These are phyloP conservation scores for Paramecium octaurelia DNA, from an alignment of 73 alveolate genomes.

Conservation along the genomic window DNA sequence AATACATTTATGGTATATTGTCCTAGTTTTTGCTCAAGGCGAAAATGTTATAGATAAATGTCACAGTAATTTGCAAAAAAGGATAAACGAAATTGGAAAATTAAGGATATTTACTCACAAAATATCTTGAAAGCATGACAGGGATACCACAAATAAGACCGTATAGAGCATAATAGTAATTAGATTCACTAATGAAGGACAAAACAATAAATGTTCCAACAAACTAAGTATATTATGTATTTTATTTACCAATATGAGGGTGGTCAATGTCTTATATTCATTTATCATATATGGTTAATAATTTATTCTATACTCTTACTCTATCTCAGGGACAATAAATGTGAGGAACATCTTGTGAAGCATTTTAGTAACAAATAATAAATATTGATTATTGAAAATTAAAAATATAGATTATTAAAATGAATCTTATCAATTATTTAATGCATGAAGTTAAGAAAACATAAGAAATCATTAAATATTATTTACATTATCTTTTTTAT, in stretches of 20 bases:
- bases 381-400: not conserved
- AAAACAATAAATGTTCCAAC: not conserved
- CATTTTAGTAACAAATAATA: not conserved
- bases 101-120: not conserved
- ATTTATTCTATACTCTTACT: not conserved
- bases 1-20: not conserved
- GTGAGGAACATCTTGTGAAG: not conserved
- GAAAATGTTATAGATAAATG: not conserved
- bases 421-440: not conserved
- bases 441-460: not conserved
- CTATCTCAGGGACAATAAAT: not conserved
- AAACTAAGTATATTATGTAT: not conserved
- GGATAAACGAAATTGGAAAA: not conserved
- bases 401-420: not conserved
- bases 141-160: not conserved
- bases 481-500: not conserved
- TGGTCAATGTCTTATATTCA: not conserved
- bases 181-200: not conserved
- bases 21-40: not conserved
- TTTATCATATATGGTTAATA: conserved; percentile 17
- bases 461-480: not conserved
- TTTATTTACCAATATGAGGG: not conserved
- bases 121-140: not conserved
- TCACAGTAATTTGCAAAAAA: not conserved
- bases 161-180: not conserved